Evolutionary conservation across 2,329 filamentous ascomycete genomes (phyloP).

Genomic region (Penicillium oxalicum): DNA sequence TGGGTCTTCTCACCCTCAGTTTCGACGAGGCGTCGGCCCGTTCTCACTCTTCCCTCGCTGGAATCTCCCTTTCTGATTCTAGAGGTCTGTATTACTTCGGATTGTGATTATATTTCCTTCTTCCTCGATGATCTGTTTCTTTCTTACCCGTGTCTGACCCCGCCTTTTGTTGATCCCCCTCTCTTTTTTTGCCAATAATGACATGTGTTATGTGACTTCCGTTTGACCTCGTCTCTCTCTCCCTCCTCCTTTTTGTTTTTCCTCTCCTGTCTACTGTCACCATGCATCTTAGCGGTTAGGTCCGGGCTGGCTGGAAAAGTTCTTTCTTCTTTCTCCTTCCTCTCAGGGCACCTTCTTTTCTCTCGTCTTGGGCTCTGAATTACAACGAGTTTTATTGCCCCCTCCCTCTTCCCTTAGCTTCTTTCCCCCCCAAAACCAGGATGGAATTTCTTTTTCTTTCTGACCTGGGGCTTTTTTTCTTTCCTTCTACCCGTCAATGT

Average conservation of each 20-base stretch:
- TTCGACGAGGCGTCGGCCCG: background rate
- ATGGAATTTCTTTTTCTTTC: conserved; percentile 1
- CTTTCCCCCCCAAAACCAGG: background rate
- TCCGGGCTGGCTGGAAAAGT: conserved; percentile 33
- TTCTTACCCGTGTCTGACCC: background rate
- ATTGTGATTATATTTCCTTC: conserved; percentile 18
- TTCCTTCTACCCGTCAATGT: conserved; percentile 4
- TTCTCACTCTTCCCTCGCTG: background rate
- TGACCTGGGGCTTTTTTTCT: background rate
- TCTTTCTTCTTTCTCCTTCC: conserved; percentile 24
- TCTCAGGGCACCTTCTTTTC: conserved; percentile 19
- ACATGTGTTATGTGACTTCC: conserved; percentile 36
- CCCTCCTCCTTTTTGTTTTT: conserved; percentile 21
- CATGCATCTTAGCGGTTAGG: conserved; percentile 39
- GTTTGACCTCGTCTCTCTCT: conserved; percentile 7
- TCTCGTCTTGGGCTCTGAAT: conserved; percentile 1
- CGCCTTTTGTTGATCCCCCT: conserved; percentile 10
- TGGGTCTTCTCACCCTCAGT: background rate
- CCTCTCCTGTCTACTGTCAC: conserved; percentile 25
- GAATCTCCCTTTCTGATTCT: conserved; percentile 22
- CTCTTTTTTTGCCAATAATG: conserved; percentile 24
- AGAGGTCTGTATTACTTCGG: conserved; percentile 35
- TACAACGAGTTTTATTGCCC: background rate
- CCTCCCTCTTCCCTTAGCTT: conserved; percentile 2
- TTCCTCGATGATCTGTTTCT: background rate